Evolutionary conservation across 768 basidiomycete genomes (phyloP).

Genomic region (Lentinula sp.): DNA sequence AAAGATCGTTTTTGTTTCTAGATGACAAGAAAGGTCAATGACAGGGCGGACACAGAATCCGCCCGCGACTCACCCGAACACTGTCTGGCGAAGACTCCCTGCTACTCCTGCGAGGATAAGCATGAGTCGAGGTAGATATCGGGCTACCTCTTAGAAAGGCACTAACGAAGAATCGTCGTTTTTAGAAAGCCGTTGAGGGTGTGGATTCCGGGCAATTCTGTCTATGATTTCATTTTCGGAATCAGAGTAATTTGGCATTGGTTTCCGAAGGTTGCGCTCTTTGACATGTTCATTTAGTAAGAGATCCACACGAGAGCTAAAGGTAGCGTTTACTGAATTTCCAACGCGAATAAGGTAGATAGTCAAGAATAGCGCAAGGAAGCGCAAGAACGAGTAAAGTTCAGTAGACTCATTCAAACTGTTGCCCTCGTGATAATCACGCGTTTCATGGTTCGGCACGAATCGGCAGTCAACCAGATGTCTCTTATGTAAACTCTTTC

Average conservation of each 20-base stretch:
- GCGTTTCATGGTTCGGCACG: neutral
- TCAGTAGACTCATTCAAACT: too few species aligned
- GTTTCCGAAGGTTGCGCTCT: neutral
- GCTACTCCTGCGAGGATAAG: slow-evolving; percentile 38
- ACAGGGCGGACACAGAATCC: neutral
- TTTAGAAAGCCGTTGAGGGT: neutral
- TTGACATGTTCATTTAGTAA: neutral
- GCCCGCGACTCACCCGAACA: slow-evolving; percentile 26
- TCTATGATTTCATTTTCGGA: slow-evolving; percentile 1
- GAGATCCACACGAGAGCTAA: neutral
- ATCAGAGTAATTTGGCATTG: slow-evolving; percentile 4
- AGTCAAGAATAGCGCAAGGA: neutral
- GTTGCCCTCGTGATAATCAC: neutral
- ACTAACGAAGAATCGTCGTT: slow-evolving; percentile 30
- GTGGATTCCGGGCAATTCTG: slow-evolving; percentile 3
- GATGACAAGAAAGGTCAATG: neutral
- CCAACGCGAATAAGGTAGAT: neutral
- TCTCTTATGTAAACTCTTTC: too few species aligned
- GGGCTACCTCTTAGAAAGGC: neutral
- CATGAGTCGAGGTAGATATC: neutral
- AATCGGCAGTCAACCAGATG: too few species aligned
- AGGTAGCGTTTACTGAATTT: neutral
- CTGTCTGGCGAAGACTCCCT: slow-evolving; percentile 47
- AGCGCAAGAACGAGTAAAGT: neutral
- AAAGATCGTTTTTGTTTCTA: slow-evolving; percentile 45